Conservation (phyloP, 169 alveolate genomes). For the Plasmodium relictum region DNA sequence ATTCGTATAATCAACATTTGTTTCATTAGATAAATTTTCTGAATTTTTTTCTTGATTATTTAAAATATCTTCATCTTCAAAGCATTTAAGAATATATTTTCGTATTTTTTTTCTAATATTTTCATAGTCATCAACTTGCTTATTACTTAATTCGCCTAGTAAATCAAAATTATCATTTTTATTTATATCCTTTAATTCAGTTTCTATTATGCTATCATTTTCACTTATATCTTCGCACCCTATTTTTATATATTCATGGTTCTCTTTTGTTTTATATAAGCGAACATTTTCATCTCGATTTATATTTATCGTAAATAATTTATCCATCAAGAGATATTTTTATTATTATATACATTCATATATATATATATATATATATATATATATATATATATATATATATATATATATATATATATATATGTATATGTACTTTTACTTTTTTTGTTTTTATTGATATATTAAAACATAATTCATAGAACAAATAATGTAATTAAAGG, state of each 20-base stretch:
- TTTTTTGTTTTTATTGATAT: no score
- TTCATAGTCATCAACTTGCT: slow-evolving; percentile 34
- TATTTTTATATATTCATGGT: slow-evolving; percentile 9
- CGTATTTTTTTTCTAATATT: slow-evolving; percentile 54
- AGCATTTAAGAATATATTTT: slow-evolving; percentile 35
- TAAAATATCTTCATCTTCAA: slow-evolving; percentile 53
- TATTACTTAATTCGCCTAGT: slow-evolving; percentile 30
- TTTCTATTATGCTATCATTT: background rate
- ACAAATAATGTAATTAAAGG: no score
- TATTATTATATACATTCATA: background rate
- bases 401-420: background rate
- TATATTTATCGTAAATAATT: slow-evolving; percentile 70
- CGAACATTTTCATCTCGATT: slow-evolving; percentile 70
- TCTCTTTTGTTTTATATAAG: slow-evolving; percentile 18
- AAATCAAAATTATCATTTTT: slow-evolving; percentile 25
- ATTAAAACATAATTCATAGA: no score
- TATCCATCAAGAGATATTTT: slow-evolving; percentile 64
- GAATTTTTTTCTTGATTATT: background rate
- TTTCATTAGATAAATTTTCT: slow-evolving; percentile 23
- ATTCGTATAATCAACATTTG: background rate
- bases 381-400: slow-evolving; percentile 1
- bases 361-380: slow-evolving; percentile 2
- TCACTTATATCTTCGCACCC: background rate
- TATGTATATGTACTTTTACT: no score
- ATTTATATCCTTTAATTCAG: slow-evolving; percentile 31